Evolutionary conservation across 1,284 basidiomycete genomes (phyloP).

Genomic region (Papiliotrema flavescens): DNA sequence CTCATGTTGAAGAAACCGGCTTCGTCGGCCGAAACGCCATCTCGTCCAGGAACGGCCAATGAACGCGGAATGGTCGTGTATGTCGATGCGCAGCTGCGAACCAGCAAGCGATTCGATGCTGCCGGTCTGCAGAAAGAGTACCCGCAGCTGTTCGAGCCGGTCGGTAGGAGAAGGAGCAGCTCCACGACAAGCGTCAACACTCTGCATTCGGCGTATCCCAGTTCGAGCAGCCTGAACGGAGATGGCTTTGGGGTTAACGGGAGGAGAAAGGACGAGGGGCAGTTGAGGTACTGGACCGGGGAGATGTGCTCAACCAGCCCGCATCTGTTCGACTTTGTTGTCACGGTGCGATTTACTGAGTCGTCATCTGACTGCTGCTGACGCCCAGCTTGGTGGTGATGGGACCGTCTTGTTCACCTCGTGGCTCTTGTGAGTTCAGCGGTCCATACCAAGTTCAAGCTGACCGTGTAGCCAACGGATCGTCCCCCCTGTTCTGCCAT

Average conservation of each 20-base stretch:
- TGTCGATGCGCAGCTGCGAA: slow-evolving; percentile 89
- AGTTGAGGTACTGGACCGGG: slow-evolving; percentile 94
- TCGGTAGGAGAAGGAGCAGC: slow-evolving; percentile 63
- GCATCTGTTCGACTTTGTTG: slow-evolving; percentile 95
- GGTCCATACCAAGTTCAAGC: not conserved
- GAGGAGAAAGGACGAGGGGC: slow-evolving; percentile 64
- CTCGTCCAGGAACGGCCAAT: not conserved
- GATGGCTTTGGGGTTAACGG: slow-evolving; percentile 1
- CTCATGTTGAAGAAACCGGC: slow-evolving; percentile 64
- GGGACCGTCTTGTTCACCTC: slow-evolving; percentile 98
- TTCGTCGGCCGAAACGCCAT: slow-evolving; percentile 8
- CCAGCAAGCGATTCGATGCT: slow-evolving; percentile 91
- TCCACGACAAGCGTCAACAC: slow-evolving; percentile 36
- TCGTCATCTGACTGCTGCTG: not conserved
- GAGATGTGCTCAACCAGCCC: slow-evolving; percentile 91
- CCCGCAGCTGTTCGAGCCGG: slow-evolving; percentile 81
- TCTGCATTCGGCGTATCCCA: slow-evolving; percentile 30
- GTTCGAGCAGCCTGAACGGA: slow-evolving; percentile 33
- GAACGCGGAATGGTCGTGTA: slow-evolving; percentile 55
- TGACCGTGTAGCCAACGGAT: slow-evolving; percentile 64
- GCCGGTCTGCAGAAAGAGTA: slow-evolving; percentile 79
- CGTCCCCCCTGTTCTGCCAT: slow-evolving; percentile 94
- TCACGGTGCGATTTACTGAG: slow-evolving; percentile 68
- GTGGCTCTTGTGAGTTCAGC: slow-evolving; percentile 73
- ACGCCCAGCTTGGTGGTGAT: slow-evolving; percentile 81